phyloP scores from a whole-genome alignment of 2,329 filamentous ascomycete genomes.

The Penicillium frequentans region DNA sequence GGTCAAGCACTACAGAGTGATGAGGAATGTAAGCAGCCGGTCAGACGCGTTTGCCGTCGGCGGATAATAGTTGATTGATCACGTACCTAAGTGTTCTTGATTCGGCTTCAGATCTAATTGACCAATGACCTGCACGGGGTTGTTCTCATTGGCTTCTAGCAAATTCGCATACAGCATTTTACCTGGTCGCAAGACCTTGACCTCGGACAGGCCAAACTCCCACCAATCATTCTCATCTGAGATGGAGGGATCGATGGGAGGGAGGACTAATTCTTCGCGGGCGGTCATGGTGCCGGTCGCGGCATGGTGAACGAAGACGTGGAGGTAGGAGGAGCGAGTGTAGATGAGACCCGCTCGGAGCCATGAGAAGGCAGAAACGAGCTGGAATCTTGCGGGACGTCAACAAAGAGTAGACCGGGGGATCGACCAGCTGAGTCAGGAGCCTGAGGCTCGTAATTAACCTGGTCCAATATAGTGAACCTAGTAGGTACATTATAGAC shows the following conservation, averaged over 20 bases:
- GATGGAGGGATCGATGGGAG: conserved; percentile 44
- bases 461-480: neutral
- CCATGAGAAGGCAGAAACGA: neutral
- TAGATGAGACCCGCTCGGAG: neutral
- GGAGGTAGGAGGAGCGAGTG: conserved; percentile 15
- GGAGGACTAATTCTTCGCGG: conserved; percentile 48
- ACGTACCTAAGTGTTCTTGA: conserved; percentile 44
- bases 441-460: neutral
- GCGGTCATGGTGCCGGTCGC: conserved; percentile 42
- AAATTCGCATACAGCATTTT: conserved; percentile 55
- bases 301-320: conserved; percentile 31
- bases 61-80: conserved; percentile 1
- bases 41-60: neutral
- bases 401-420: neutral
- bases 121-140: conserved; percentile 58
- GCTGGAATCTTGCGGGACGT: neutral
- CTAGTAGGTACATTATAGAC: neutral
- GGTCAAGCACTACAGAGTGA: conserved; percentile 35
- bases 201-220: conserved; percentile 58
- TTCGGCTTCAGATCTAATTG: conserved; percentile 48
- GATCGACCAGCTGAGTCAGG: neutral
- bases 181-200: conserved; percentile 51
- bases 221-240: conserved; percentile 59
- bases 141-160: conserved; percentile 54
- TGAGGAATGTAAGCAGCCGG: conserved; percentile 3